Base-by-base conservation (phyloP, 768 basidiomycete genomes). In the Collybia nuda region DNA sequence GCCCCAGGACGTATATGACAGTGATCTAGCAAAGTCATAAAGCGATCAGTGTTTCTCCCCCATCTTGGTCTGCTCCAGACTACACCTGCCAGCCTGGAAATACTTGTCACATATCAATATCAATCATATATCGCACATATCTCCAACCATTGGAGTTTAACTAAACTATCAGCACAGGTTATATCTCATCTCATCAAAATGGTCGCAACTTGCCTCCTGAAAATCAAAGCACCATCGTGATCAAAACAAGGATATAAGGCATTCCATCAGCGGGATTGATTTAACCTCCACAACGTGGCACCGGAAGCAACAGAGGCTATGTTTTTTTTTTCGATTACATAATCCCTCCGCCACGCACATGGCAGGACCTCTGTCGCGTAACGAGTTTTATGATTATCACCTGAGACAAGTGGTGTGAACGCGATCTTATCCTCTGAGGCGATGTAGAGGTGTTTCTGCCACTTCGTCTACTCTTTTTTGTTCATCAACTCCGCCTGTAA, bases 401-500 rank as follows among this genome's bases (percentile, higher is more conserved):
- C 36, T 40, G 21, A n/a, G 9, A 23, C 44, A 21, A 49, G 21
- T 46, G 52, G 52, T 52, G 48, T 50, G 48, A 55, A 55, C 42
- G 49, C 41, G 45, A 43, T 45, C 44, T 36, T 24, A 49, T 44
- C 24, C 17, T 42, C 14, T 28, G 29, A 56, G 58, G 53, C 49
- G 49, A 59, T 55, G 58, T 51, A 43, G 11, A 21, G 29, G 21
- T 9, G 32, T 45, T 21, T 36, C 14, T 45, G 32, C 11, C 32
- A 21, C 19, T 21, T 45, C 24, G 9, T 38, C 29, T 9, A 23
- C 17, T 53, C 35, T 23, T 21, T 12, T 36, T 51, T 28, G 39
- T 52, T 53, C 58, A 57, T 47, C 47, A 50, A 44, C 46, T 7
- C 12, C 18, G 36, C 53, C 37, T 50, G 55, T 52, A 44, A 49